Percentiles rank a stretch among this genome's conserved stretches.
These are phyloP conservation scores for Kwoniella sp. DNA, from an alignment of 768 basidiomycete species.

Conservation along the genomic window DNA sequence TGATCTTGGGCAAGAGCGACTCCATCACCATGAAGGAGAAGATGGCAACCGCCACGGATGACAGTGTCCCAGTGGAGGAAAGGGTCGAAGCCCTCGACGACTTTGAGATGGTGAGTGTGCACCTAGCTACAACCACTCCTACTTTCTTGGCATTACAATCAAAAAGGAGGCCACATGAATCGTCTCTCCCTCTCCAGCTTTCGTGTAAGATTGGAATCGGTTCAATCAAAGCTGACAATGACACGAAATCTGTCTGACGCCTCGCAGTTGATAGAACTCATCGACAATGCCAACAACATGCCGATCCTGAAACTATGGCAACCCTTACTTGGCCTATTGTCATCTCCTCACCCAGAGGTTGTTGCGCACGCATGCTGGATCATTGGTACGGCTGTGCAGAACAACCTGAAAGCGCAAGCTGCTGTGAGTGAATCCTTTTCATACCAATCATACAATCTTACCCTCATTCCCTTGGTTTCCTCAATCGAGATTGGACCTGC, in stretches of 20 bases:
- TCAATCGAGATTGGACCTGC: too few species aligned
- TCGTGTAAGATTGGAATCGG: neutral
- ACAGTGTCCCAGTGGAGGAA: conserved; percentile 44
- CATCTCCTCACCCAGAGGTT: conserved; percentile 41
- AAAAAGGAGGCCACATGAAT: too few species aligned
- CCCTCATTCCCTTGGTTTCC: too few species aligned
- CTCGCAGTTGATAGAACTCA: conserved; percentile 53
- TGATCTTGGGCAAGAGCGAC: conserved; percentile 56
- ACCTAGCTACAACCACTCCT: neutral
- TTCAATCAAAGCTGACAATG: neutral
- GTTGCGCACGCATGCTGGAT: conserved; percentile 55
- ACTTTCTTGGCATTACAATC: too few species aligned
- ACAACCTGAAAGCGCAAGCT: conserved; percentile 57
- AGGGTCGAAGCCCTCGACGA: conserved; percentile 56
- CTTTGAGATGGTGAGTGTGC: conserved; percentile 54
- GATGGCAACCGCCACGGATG: conserved; percentile 52
- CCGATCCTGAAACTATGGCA: conserved; percentile 55
- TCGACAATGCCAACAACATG: conserved; percentile 58
- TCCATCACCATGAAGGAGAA: conserved; percentile 56
- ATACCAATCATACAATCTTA: neutral
- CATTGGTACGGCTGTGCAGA: conserved; percentile 56
- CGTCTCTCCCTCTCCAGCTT: too few species aligned
- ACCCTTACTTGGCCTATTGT: conserved; percentile 48
- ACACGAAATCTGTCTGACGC: neutral
- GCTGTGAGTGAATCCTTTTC: conserved; percentile 52